phyloP scores from a whole-genome alignment of 2,329 filamentous ascomycete genomes.

The Magnaporthiopsis incrustans region DNA sequence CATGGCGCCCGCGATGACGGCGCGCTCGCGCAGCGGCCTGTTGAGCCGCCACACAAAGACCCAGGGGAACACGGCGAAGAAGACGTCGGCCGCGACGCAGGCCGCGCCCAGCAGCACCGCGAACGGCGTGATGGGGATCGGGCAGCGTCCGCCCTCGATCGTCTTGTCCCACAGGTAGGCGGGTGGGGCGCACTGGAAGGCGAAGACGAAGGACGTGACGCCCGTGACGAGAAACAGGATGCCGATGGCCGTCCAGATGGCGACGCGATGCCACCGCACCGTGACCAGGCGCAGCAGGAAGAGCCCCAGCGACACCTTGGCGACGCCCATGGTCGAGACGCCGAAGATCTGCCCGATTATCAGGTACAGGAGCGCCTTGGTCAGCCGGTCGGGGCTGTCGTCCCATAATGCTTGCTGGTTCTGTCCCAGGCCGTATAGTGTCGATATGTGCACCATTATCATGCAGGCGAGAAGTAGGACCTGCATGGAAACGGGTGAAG shows the following conservation, averaged over 20 bases:
- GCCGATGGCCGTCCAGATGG: conserved; percentile 24
- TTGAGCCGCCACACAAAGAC: conserved; percentile 11
- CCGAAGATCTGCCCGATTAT: conserved; percentile 14
- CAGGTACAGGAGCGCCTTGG: background rate
- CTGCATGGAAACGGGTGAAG: background rate
- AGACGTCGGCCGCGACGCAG: conserved; percentile 30
- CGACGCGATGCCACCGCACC: conserved; percentile 23
- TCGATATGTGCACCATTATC: conserved; percentile 5
- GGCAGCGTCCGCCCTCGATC: conserved; percentile 25
- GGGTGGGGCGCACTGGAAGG: conserved; percentile 28
- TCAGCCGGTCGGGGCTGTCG: conserved; percentile 4
- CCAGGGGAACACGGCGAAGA: conserved; percentile 33
- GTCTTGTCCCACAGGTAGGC: conserved; percentile 27
- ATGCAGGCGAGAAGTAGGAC: conserved; percentile 4
- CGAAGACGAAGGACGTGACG: conserved; percentile 25
- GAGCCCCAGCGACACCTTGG: conserved; percentile 29
- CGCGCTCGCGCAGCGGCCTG: too few species aligned
- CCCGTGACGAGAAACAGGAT: conserved; percentile 18
- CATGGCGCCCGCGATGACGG: conserved; percentile 23
- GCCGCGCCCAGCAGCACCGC: conserved; percentile 27
- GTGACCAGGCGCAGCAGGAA: conserved; percentile 29
- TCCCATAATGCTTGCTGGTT: background rate
- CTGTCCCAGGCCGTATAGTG: conserved; percentile 4
- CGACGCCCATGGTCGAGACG: conserved; percentile 28
- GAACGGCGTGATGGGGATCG: conserved; percentile 27